Conservation (phyloP, 1,139 yeast species). For the Nakaseomyces kungkrabaensis region DNA sequence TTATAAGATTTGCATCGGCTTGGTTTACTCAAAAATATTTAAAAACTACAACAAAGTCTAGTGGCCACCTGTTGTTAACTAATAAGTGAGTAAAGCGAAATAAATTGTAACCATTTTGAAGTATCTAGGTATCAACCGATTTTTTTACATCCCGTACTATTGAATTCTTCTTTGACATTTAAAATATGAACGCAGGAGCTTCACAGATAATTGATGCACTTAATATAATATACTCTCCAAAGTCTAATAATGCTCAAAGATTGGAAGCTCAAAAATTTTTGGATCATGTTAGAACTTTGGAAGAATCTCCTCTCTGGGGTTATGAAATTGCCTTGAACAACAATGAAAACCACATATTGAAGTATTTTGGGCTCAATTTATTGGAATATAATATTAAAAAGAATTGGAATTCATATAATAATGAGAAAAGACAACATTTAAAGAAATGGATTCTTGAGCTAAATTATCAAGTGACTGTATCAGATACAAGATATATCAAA, state of each 20-base stretch:
- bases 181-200: constrained; percentile 34
- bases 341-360: constrained; percentile 38
- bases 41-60: too few species aligned
- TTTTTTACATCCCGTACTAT: background rate
- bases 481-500: constrained; percentile 81
- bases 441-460: constrained; percentile 80
- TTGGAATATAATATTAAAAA: constrained; percentile 60
- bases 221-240: constrained; percentile 66
- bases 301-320: constrained; percentile 89
- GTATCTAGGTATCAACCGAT: too few species aligned
- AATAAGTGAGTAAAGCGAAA: too few species aligned
- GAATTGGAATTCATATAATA: constrained; percentile 47
- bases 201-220: constrained; percentile 67
- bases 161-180: background rate
- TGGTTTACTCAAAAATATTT: too few species aligned
- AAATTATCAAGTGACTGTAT: constrained; percentile 45
- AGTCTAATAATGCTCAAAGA: constrained; percentile 53
- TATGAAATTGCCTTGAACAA: constrained; percentile 63
- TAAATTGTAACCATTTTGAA: too few species aligned
- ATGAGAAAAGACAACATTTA: constrained; percentile 58
- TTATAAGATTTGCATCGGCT: too few species aligned
- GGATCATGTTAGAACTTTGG: constrained; percentile 64
- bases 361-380: constrained; percentile 83
- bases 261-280: constrained; percentile 64
- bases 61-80: too few species aligned